Evolutionary conservation across 768 basidiomycete species (phyloP).

Genomic region (Botryobasidium botryosum): DNA sequence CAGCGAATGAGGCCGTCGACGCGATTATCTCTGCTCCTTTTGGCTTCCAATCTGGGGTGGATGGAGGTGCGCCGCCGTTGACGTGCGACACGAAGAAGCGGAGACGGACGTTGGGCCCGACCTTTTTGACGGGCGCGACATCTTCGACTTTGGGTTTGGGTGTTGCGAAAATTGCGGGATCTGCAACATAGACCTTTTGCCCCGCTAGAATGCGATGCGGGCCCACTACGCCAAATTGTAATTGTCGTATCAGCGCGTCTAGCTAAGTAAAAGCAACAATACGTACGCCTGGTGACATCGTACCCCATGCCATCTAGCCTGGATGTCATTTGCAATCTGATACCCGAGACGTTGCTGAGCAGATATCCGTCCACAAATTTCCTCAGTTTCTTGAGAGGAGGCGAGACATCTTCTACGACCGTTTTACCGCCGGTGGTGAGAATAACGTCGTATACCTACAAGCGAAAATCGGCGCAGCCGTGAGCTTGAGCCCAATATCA

Average conservation of each 20-base stretch:
- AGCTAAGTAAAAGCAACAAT: too few species aligned
- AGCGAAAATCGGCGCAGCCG: neutral
- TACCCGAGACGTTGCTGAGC: conserved; percentile 58
- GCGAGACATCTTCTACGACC: conserved; percentile 52
- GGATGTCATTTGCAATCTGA: conserved; percentile 61
- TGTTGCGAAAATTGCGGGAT: conserved; percentile 34
- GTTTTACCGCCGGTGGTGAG: conserved; percentile 41
- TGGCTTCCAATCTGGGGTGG: too few species aligned
- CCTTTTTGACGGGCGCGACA: neutral
- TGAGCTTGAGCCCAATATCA: neutral
- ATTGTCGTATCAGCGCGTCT: too few species aligned
- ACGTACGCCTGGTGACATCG: conserved; percentile 66
- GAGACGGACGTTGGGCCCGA: neutral
- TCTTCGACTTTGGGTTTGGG: conserved; percentile 25
- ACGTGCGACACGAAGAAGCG: neutral
- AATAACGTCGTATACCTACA: conserved; percentile 67
- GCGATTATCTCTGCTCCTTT: conserved; percentile 33
- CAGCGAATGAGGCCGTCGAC: conserved; percentile 55
- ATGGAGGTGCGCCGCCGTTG: too few species aligned
- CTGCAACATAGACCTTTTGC: conserved; percentile 71
- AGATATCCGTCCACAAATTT: conserved; percentile 52
- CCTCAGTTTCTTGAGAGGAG: conserved; percentile 45
- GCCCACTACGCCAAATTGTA: too few species aligned
- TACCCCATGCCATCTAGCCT: conserved; percentile 73
- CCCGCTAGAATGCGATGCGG: conserved; percentile 66